phyloP scores from a whole-genome alignment of 106 monocot species.

The Dendrobium chrysotoxum region DNA sequence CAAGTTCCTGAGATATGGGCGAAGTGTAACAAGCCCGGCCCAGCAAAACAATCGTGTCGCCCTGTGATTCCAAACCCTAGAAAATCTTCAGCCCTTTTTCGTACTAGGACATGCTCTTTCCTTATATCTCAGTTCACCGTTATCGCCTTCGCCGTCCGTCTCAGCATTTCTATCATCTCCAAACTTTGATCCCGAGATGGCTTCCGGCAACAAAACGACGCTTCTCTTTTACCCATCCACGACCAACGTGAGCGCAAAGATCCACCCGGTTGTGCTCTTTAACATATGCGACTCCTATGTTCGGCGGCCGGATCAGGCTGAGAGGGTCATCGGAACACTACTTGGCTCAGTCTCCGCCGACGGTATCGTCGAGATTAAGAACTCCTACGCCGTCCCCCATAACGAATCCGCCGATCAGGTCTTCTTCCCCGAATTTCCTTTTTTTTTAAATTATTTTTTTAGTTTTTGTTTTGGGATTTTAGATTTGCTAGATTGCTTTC shows the following conservation, averaged over 20 bases:
- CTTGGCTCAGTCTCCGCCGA: constrained; percentile 43
- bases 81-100: no score
- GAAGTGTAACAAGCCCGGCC: no score
- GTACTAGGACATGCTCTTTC: no score
- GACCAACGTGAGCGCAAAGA: constrained; percentile 25
- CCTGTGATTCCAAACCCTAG: no score
- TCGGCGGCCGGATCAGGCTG: constrained; percentile 50
- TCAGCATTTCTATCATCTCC: not conserved
- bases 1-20: no score
- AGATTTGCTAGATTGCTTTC: not conserved
- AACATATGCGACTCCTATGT: constrained; percentile 66
- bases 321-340: constrained; percentile 49
- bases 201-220: constrained; percentile 10
- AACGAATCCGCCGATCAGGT: constrained; percentile 58
- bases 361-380: constrained; percentile 45
- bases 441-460: not conserved
- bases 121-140: not conserved
- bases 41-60: no score
- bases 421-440: not conserved
- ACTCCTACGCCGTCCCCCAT: constrained; percentile 66
- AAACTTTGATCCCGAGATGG: not conserved
- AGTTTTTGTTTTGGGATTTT: not conserved
- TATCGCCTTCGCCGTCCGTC: not conserved
- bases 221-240: constrained; percentile 31
- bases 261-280: constrained; percentile 60